Evolutionary conservation across 192 early-diverging fungal species (phyloP), one percentile per base, ranked within the genome.

Genomic region (Cetraspora pellucida): DNA sequence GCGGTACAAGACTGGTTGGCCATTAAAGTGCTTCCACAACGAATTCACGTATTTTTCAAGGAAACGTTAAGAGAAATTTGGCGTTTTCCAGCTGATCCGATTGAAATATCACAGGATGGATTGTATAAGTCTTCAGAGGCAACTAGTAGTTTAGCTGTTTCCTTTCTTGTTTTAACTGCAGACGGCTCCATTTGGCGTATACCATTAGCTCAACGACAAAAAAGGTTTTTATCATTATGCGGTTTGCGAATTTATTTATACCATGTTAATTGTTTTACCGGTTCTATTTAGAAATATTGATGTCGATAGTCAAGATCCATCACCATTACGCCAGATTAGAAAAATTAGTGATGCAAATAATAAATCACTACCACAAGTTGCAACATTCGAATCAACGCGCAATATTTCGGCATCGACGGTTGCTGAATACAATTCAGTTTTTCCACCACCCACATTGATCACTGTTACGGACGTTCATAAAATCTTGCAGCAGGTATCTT

Each of bases 31-130:
- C 25, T 61, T 61, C 59, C 59, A 61, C 28, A 28, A 28, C 25
- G 28, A 61, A 61, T 61, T 61, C 59, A 61, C n/a, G 59, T 61
- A 28, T 61, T 61, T 28, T 21, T 16, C 27, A 61, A 61, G 17
- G 59, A 61, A 14, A 13, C 59, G 25, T 25, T 61, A 13, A 61
- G 17, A 30, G 59, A 61, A 61, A 61, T 61, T 61, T 61, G 59
- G 59, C 16, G 28, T 28, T 61, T 61, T 30, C 14, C 59, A 4
- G 25, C 7, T 61, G 59, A 61, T 30, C 59, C 59, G 17, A 61
- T 61, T 61, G 59, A 61, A 28, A 61, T 61, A 61, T 61, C 25
- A 28, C 59, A 61, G 27, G 59, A 61, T 28, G 25, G 25, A 28
- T 25, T 61, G 59, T 61, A 61, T 25, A 28, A 30, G 13, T 28